A percentile compares a stretch with the other conserved stretches of the same genome.
Evolutionary conservation across 805 yeast genomes (phyloP).

Genomic region (Metschnikowia gelsemii): DNA sequence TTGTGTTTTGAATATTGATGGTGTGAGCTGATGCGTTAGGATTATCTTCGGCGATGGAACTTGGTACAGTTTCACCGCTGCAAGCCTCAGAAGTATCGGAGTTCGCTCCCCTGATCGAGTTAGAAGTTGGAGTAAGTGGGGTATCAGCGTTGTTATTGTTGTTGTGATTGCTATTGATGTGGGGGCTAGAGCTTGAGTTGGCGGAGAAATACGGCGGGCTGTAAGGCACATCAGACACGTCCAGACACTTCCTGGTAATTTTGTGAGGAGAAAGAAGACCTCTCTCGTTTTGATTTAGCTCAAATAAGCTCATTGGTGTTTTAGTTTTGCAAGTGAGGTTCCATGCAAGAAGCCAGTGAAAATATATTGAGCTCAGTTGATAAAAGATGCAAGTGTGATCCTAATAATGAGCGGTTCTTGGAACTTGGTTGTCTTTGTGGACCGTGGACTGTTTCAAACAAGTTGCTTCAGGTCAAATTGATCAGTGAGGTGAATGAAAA

Average conservation of each 20-base stretch:
- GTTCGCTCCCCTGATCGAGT: conserved; percentile 14
- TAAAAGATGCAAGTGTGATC: too few relatives aligned
- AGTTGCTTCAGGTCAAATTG: too few relatives aligned
- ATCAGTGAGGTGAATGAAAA: too few relatives aligned
- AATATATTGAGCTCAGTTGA: not conserved
- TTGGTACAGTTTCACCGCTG: conserved; percentile 20
- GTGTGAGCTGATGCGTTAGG: conserved; percentile 12
- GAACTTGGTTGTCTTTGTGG: too few relatives aligned
- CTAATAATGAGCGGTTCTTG: too few relatives aligned
- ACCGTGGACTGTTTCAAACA: too few relatives aligned
- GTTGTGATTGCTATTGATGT: conserved; percentile 8
- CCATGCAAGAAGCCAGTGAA: conserved; percentile 1
- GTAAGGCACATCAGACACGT: conserved; percentile 4
- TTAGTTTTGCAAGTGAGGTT: not conserved
- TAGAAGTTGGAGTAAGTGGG: conserved; percentile 21
- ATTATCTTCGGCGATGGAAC: conserved; percentile 20
- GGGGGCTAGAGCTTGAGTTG: not conserved
- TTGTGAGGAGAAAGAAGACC: conserved; percentile 8
- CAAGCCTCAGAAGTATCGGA: conserved; percentile 20
- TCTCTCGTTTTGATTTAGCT: conserved; percentile 8
- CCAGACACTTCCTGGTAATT: not conserved
- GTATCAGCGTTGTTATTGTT: conserved; percentile 12
- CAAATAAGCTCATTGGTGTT: conserved; percentile 9
- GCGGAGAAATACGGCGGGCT: conserved; percentile 11
- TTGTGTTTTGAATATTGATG: conserved; percentile 6